Evolutionary conservation across 2,329 filamentous ascomycete species (phyloP).

Genomic region (Penicillium sp.): DNA sequence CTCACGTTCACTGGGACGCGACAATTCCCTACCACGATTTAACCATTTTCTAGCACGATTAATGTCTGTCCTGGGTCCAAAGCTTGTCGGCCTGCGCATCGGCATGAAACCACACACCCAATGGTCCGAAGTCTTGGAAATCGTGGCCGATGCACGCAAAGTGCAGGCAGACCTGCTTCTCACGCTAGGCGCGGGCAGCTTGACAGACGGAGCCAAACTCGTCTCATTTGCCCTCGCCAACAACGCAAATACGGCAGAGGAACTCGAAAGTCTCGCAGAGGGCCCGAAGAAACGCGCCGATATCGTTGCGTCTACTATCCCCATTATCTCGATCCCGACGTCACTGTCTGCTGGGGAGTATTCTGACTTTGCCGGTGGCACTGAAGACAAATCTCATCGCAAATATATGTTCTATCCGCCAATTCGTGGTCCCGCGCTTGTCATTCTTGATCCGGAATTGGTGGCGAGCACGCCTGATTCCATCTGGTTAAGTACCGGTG

Average conservation of each 20-base stretch:
- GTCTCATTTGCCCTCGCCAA: conserved; percentile 1
- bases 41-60: background rate
- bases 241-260: background rate
- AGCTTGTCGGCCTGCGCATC: background rate
- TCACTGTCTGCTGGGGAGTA: conserved; percentile 1
- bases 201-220: conserved; percentile 1
- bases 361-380: background rate
- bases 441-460: conserved; percentile 2
- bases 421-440: background rate
- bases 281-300: background rate
- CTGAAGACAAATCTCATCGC: background rate
- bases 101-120: conserved; percentile 2
- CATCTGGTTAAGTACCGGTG: background rate
- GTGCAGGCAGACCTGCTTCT: background rate
- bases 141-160: conserved; percentile 2
- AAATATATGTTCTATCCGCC: background rate
- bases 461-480: conserved; percentile 1
- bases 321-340: conserved; percentile 1
- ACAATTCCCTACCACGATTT: background rate
- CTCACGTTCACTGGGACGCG: background rate
- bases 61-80: background rate
- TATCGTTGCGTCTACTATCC: background rate
- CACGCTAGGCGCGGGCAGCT: background rate
- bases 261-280: background rate
- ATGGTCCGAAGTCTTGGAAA: conserved; percentile 1